Percentiles rank a stretch among this genome's conserved stretches.
phyloP scores from a whole-genome alignment of 176 grass and related monocot genomes.

The Luzula sylvatica region DNA sequence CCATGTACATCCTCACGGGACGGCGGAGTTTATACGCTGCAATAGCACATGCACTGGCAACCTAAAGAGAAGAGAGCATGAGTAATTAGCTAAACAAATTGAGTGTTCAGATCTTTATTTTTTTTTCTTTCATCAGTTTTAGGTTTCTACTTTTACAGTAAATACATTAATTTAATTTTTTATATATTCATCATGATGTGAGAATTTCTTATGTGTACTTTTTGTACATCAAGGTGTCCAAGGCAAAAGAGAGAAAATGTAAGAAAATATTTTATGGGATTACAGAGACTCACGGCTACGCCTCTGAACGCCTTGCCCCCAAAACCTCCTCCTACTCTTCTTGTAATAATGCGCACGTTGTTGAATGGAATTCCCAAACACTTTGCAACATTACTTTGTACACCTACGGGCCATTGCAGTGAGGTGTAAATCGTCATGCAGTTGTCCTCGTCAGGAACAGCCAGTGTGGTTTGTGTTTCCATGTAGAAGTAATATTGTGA shows the following conservation, averaged over 20 bases:
- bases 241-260: background rate
- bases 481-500: conserved; percentile 74
- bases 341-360: conserved; percentile 59
- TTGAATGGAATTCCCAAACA: conserved; percentile 53
- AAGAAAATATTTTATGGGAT: background rate
- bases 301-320: conserved; percentile 41
- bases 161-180: too few relatives aligned
- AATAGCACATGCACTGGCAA: conserved; percentile 49
- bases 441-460: conserved; percentile 65
- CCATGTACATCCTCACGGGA: conserved; percentile 66
- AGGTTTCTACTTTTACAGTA: too few relatives aligned
- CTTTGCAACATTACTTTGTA: conserved; percentile 37
- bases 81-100: too few relatives aligned
- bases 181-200: too few relatives aligned
- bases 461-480: conserved; percentile 60
- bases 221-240: background rate
- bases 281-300: conserved; percentile 21
- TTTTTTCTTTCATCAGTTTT: too few relatives aligned
- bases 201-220: too few relatives aligned
- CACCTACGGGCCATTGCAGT: conserved; percentile 32
- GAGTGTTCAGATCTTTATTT: too few relatives aligned
- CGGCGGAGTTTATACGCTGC: conserved; percentile 49
- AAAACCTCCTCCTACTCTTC: conserved; percentile 72
- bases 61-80: conserved; percentile 5
- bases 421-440: conserved; percentile 54